Conservation (phyloP, 2,329 filamentous ascomycete genomes). For the Fusarium metavorans region DNA sequence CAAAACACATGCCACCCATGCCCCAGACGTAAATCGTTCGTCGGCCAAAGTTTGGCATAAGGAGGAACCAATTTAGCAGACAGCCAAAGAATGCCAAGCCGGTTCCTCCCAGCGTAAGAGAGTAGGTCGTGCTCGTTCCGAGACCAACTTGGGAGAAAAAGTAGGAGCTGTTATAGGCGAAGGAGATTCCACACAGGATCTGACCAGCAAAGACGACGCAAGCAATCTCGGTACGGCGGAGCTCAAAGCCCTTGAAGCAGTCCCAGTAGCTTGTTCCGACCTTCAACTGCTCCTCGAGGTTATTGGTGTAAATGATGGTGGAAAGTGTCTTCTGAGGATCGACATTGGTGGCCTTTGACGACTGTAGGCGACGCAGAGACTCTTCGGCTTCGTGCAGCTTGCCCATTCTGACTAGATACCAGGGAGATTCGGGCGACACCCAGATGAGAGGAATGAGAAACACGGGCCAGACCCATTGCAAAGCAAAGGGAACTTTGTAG, state of each 20-base stretch:
- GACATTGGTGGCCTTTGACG: constrained; percentile 35
- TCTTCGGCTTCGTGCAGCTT: constrained; percentile 49
- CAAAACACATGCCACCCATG: constrained; percentile 52
- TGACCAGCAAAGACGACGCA: constrained; percentile 51
- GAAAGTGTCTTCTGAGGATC: constrained; percentile 52
- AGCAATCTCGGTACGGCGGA: constrained; percentile 52
- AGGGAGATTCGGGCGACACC: constrained; percentile 60
- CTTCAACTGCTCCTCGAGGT: constrained; percentile 50
- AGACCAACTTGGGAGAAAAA: background rate
- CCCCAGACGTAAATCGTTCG: constrained; percentile 58
- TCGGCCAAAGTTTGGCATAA: constrained; percentile 57
- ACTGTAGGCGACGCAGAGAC: constrained; percentile 47
- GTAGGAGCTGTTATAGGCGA: constrained; percentile 39
- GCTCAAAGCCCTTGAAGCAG: constrained; percentile 57
- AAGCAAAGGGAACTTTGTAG: constrained; percentile 59
- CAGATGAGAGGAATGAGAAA: constrained; percentile 53
- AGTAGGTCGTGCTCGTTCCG: constrained; percentile 42
- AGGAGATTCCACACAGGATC: constrained; percentile 48
- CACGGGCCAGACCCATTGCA: constrained; percentile 62
- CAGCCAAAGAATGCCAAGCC: constrained; percentile 57
- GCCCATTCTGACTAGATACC: constrained; percentile 54
- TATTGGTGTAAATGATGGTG: constrained; percentile 56
- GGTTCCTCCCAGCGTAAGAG: constrained; percentile 53
- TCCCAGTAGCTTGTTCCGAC: constrained; percentile 54
- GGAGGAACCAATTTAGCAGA: constrained; percentile 54